Evolutionary conservation across 169 alveolate species (phyloP), one percentile per base, ranked within the genome.

Genomic region (Plasmodium ovale): DNA sequence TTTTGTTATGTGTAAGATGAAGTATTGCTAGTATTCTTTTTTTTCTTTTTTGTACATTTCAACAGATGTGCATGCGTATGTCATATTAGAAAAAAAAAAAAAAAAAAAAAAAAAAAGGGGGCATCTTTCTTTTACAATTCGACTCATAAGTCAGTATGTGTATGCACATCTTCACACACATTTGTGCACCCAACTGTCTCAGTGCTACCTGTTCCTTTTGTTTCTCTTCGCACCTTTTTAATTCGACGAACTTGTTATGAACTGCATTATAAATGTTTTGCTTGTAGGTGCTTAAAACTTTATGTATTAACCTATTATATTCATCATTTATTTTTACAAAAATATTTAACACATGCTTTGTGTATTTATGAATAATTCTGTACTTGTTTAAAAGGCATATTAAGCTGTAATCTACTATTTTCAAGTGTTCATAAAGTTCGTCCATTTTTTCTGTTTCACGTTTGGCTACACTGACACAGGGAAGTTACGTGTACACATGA

Each of bases 361-460:
- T 27, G 19, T 77, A 77, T 39, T 47, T 77, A 42, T 77, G 62
- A 10, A 77, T 53, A 35, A 77, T 47, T 62, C 27, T 62, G n/a
- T 77, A 77, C 53, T 77, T 77, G 25, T 77, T 59, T 44, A 67
- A 25, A 49, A 77, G 44, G 27, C 88, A 77, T 77, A 77, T 77
- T 44, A 77, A 44, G 53, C 72, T 47, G 39, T 77, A 77, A 53
- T 77, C 88, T 27, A 77, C 62, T 29, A 77, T 77, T 54, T 77
- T 77, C 31, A 77, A 68, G 37, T 77, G 51, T 37, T 77, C 77
- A 77, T 77, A 77, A 9, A 77, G 70, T 12, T 77, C 88, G n/a
- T 77, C 88, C 88, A 77, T 77, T 60, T 60, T 72, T 37, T n/a
- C n/a, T n/a, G n/a, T n/a, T n/a, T n/a, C n/a, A n/a, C n/a, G n/a